Conservation (phyloP, 2,329 filamentous ascomycete genomes). For the Phoma herbarum region DNA sequence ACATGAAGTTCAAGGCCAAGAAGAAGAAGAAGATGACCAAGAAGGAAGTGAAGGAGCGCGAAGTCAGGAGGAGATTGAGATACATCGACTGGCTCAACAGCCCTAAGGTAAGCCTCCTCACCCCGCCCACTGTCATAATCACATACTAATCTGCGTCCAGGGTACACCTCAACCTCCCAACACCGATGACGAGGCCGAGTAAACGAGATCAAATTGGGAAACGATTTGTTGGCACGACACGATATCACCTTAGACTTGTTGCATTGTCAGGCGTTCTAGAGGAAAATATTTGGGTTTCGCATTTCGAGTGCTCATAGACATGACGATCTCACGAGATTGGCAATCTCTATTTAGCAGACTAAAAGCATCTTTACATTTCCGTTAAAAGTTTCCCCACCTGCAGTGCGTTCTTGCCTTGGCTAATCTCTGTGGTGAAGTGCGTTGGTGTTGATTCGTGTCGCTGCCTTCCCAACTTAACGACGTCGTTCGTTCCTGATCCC, state of each 20-base stretch:
- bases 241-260: conserved; percentile 30
- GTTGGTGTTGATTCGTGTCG: no score
- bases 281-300: conserved; percentile 17
- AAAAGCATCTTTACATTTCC: conserved; percentile 18
- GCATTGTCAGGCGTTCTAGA: conserved; percentile 32
- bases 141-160: conserved; percentile 38
- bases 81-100: conserved; percentile 83
- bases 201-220: conserved; percentile 28
- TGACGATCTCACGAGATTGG: conserved; percentile 23
- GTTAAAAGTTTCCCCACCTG: background rate
- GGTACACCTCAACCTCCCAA: conserved; percentile 53
- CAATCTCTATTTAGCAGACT: conserved; percentile 21
- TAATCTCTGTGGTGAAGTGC: background rate
- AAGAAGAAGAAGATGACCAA: conserved; percentile 99
- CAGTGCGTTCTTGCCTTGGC: background rate
- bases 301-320: conserved; percentile 21
- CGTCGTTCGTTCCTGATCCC: background rate
- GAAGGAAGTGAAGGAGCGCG: conserved; percentile 92
- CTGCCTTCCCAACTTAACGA: background rate
- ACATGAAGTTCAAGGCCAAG: conserved; percentile 89
- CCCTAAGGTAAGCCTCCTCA: conserved; percentile 57
- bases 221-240: conserved; percentile 18
- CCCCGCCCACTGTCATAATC: background rate
- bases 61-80: conserved; percentile 83
- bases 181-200: conserved; percentile 53